A percentile compares a stretch with the other conserved stretches of the same genome.
These are phyloP conservation scores for Globisporangium camurandrum DNA, from an alignment of 352 stramenopile genomes.

Conservation along the genomic window DNA sequence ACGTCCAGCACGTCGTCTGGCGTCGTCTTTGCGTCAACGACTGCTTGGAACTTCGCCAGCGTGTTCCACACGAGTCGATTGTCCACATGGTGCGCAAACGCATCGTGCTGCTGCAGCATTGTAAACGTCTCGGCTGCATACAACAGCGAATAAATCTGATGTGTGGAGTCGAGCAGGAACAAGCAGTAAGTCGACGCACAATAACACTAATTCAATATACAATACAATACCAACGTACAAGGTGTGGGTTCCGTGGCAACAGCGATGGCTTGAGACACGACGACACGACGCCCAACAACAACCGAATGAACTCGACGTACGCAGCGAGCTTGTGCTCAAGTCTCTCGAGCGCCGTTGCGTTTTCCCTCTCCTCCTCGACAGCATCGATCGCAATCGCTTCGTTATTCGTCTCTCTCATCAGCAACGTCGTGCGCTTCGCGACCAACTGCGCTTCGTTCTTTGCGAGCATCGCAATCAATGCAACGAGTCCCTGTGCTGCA, in stretches of 20 bases:
- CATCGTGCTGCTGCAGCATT: constrained; percentile 42
- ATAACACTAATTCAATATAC: not conserved
- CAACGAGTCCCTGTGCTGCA: constrained; percentile 60
- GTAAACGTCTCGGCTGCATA: constrained; percentile 59
- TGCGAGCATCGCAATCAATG: constrained; percentile 58
- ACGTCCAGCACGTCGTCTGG: constrained; percentile 53
- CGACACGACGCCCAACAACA: constrained; percentile 57
- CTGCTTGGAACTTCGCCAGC: constrained; percentile 45
- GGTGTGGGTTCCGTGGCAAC: constrained; percentile 67
- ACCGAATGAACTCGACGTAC: constrained; percentile 74
- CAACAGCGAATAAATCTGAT: constrained; percentile 76
- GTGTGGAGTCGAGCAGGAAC: too few species aligned
- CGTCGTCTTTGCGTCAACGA: constrained; percentile 59
- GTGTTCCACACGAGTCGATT: constrained; percentile 59
- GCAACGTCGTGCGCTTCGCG: constrained; percentile 28
- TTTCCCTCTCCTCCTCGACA: too few species aligned
- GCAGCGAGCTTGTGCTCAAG: constrained; percentile 44
- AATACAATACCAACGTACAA: constrained; percentile 25
- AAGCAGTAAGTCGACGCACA: not conserved
- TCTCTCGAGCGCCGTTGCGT: constrained; percentile 34
- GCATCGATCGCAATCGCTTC: not conserved
- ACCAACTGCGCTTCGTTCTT: constrained; percentile 70
- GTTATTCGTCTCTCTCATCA: not conserved
- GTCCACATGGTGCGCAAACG: constrained; percentile 52
- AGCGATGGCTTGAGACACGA: constrained; percentile 58